phyloP scores from a whole-genome alignment of 2,329 filamentous ascomycete genomes.

The Orbilia ellipsospora region DNA sequence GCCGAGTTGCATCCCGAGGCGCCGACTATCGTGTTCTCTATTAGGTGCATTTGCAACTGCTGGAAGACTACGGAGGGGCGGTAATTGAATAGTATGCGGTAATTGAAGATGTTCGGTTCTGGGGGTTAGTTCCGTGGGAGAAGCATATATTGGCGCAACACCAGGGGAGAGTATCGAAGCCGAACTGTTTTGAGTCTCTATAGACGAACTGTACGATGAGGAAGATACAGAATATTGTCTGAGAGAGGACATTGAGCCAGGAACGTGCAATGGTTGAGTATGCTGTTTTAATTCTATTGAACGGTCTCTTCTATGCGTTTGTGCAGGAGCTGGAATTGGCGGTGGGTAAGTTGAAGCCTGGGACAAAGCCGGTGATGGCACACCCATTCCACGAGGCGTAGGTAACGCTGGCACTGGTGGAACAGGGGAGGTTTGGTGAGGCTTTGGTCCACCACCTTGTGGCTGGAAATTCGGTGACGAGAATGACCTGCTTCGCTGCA shows the following conservation, averaged over 20 bases:
- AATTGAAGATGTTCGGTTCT: constrained; percentile 48
- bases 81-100: background rate
- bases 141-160: constrained; percentile 48
- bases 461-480: constrained; percentile 48
- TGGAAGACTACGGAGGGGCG: constrained; percentile 38
- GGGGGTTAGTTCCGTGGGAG: constrained; percentile 46
- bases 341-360: constrained; percentile 38
- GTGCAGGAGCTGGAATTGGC: constrained; percentile 8
- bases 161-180: constrained; percentile 48
- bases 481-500: constrained; percentile 46
- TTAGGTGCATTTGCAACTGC: constrained; percentile 23
- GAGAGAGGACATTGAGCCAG: constrained; percentile 41
- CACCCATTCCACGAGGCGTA: constrained; percentile 32
- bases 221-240: constrained; percentile 48
- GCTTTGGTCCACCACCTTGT: constrained; percentile 6
- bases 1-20: constrained; percentile 21
- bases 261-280: constrained; percentile 19
- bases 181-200: constrained; percentile 46
- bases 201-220: constrained; percentile 45
- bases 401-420: constrained; percentile 21
- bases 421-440: constrained; percentile 13
- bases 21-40: constrained; percentile 39
- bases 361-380: constrained; percentile 25
- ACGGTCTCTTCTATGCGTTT: constrained; percentile 40
- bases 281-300: constrained; percentile 43